Evolutionary conservation across 176 grass and related monocot genomes (phyloP).

Genomic region (Rhynchospora tenuis): DNA sequence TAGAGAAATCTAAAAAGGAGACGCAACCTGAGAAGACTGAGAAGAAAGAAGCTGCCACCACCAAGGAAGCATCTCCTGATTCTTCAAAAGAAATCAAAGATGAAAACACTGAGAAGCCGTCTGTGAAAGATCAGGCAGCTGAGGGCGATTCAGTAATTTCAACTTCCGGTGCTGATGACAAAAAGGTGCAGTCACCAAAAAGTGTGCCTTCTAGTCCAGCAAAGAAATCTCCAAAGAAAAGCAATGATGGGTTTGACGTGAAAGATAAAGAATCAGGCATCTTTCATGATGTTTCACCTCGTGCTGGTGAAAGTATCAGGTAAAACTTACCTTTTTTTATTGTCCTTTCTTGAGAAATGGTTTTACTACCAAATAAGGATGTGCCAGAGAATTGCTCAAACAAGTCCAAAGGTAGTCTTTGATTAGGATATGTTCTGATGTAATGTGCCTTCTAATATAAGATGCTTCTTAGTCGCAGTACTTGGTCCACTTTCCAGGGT

Average conservation of each 20-base stretch:
- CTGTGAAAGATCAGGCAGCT: conserved; percentile 27
- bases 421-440: background rate
- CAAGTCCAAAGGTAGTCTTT: conserved; percentile 3
- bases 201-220: conserved; percentile 58
- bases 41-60: conserved; percentile 40
- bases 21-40: conserved; percentile 41
- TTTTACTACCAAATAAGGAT: background rate
- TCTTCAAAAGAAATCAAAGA: conserved; percentile 47
- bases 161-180: conserved; percentile 29
- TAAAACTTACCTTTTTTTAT: conserved; percentile 25
- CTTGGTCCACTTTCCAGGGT: conserved; percentile 20
- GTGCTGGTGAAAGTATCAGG: conserved; percentile 63
- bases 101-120: conserved; percentile 44
- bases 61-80: conserved; percentile 20
- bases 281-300: conserved; percentile 55
- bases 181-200: conserved; percentile 31
- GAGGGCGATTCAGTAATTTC: conserved; percentile 42
- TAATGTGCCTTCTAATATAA: conserved; percentile 1
- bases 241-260: conserved; percentile 42
- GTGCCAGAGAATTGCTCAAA: background rate
- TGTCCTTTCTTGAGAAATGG: background rate
- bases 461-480: background rate
- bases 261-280: conserved; percentile 31
- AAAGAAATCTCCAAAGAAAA: conserved; percentile 43
- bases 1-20: conserved; percentile 54